Evolutionary conservation across 805 yeast species (phyloP), one percentile per base, ranked within the genome.

Genomic region (Komagataella populi): DNA sequence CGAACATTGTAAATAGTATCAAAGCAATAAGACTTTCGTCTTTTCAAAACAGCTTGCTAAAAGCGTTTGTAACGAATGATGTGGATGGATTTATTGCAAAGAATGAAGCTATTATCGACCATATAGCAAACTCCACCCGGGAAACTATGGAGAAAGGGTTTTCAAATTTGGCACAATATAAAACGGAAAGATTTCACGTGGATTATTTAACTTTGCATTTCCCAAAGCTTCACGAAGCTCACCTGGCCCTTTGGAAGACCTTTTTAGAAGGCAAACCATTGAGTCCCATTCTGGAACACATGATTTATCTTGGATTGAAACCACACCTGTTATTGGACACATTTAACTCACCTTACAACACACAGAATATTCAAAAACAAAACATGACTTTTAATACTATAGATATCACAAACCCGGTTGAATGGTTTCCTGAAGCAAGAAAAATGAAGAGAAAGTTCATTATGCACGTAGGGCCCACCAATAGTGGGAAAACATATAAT

Each of bases 391-490:
- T 64, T 51, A 65, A 65, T 51, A 60, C 65, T 3, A 62, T 68
- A 57, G 80, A 78, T 56, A 66, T 81, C 22, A 63, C 73, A 16
- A 72, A 80, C 55, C 93, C 93, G 0, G 77, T 77, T 7, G 81
- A 81, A 55, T 85, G 95, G 89, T 93, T 74, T 59, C 96, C 98
- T 0, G 80, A 74, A 47, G 95, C 99, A 0, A 72, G 98, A 45
- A 77, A 80, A 55, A 71, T 88, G 70, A 81, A 80, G 55, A 71
- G 99, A 45, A 82, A 84, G 49, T 73, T 93, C 49, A 75, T 84
- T n/a, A 77, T 93, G 81, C 99, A 93, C 63, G 87, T 93, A 8
- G 99, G 99, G 0, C 99, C 99, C 1, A 93, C 99, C 0, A 93
- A 93, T 63, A 83, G 93, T 57, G 99, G 99, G 10, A 93, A 93